Conservation (phyloP, 2,329 filamentous ascomycete genomes). For the Pezicula carpinea region DNA sequence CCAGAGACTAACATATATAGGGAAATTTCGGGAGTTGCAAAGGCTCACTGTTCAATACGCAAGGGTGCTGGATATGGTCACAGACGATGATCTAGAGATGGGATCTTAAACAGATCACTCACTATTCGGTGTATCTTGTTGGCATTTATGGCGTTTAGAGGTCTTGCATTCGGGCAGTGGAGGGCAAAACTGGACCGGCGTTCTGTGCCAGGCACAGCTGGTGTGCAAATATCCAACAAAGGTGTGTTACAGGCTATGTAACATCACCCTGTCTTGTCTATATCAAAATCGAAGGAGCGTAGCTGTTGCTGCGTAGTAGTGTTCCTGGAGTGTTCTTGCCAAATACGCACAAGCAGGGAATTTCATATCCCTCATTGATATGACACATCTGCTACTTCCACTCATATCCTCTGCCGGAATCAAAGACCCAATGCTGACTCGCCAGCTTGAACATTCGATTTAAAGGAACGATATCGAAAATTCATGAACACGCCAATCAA, state of each 20-base stretch:
- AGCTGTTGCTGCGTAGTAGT: neutral
- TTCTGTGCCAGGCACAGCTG: neutral
- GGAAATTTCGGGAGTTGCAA: slow-evolving; percentile 93
- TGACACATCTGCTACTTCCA: too few species aligned
- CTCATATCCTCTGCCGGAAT: too few species aligned
- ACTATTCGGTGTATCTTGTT: neutral
- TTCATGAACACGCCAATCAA: too few species aligned
- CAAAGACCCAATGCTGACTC: too few species aligned
- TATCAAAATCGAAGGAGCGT: neutral
- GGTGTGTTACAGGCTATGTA: neutral
- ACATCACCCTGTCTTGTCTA: neutral
- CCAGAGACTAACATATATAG: slow-evolving; percentile 39
- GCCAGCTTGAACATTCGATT: too few species aligned
- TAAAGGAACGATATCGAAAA: too few species aligned
- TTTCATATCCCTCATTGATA: too few species aligned
- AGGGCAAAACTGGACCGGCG: neutral
- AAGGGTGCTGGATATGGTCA: slow-evolving; percentile 62
- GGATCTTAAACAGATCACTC: slow-evolving; percentile 5
- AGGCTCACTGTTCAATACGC: slow-evolving; percentile 94
- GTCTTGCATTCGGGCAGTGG: slow-evolving; percentile 2
- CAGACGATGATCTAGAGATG: slow-evolving; percentile 22
- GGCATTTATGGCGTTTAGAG: slow-evolving; percentile 17
- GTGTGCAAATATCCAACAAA: neutral
- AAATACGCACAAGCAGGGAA: too few species aligned
- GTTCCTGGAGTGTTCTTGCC: too few species aligned